phyloP scores from a whole-genome alignment of 2,329 filamentous ascomycete genomes.

The Colletotrichum shisoi region DNA sequence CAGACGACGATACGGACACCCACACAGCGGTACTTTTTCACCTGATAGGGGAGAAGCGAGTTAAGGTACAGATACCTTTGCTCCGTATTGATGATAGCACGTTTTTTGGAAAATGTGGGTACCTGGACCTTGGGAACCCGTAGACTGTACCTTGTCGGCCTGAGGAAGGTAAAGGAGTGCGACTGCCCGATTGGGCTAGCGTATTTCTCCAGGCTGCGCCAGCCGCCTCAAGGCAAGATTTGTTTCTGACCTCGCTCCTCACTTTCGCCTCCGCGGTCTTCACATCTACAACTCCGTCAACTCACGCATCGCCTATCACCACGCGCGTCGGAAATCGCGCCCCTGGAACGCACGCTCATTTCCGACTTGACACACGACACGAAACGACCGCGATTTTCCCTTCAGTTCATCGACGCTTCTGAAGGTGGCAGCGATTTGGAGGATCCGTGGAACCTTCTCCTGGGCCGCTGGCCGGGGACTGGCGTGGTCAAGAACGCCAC shows the following conservation, averaged over 20 bases:
- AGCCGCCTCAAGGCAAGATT: conserved; percentile 55
- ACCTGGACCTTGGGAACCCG: conserved; percentile 21
- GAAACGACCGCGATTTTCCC: conserved; percentile 48
- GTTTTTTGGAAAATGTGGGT: conserved; percentile 27
- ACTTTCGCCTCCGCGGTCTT: conserved; percentile 54
- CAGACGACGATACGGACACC: too few relatives aligned
- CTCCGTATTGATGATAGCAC: conserved; percentile 5
- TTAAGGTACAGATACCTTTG: conserved; percentile 9
- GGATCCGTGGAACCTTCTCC: conserved; percentile 57
- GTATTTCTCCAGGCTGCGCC: conserved; percentile 43
- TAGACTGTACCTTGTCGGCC: conserved; percentile 4
- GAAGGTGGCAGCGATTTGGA: conserved; percentile 57
- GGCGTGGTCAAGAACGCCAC: conserved; percentile 56
- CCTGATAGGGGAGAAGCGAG: background rate
- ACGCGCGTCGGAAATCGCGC: conserved; percentile 63
- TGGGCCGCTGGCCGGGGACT: conserved; percentile 57
- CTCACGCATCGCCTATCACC: conserved; percentile 53
- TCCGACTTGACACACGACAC: conserved; percentile 49
- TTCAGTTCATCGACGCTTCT: conserved; percentile 43
- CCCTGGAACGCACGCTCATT: conserved; percentile 45
- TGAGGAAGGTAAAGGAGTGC: conserved; percentile 43
- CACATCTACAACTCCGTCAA: conserved; percentile 41
- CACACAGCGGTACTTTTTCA: background rate
- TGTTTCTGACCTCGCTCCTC: conserved; percentile 53
- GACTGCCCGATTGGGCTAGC: conserved; percentile 48